phyloP scores from a whole-genome alignment of 306 rosid species.

The Fragaria nilgerrensis region DNA sequence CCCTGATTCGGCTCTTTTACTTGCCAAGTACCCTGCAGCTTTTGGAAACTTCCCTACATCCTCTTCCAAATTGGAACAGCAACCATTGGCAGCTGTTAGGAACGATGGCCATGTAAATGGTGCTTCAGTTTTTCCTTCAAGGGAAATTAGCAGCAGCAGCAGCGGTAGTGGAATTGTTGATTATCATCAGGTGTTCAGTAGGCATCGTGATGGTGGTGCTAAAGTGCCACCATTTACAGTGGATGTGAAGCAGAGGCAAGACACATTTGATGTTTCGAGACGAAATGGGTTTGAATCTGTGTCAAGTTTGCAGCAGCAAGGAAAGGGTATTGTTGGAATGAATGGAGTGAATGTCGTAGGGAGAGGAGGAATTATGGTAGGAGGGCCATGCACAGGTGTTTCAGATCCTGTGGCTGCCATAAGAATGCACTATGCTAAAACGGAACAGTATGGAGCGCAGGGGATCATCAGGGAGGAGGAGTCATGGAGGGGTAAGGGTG shows the following conservation, averaged over 20 bases:
- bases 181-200: slow-evolving; percentile 57
- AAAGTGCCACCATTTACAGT: slow-evolving; percentile 67
- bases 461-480: slow-evolving; percentile 65
- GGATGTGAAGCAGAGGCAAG: slow-evolving; percentile 63
- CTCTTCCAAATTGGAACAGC: slow-evolving; percentile 54
- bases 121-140: slow-evolving; percentile 38
- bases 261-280: slow-evolving; percentile 62
- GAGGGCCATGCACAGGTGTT: slow-evolving; percentile 66
- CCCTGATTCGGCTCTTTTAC: slow-evolving; percentile 74
- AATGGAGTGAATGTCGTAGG: slow-evolving; percentile 76
- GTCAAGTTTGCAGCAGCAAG: slow-evolving; percentile 72
- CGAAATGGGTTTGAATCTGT: slow-evolving; percentile 64
- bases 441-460: slow-evolving; percentile 69
- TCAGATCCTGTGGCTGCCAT: slow-evolving; percentile 93
- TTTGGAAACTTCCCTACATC: slow-evolving; percentile 55
- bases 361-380: slow-evolving; percentile 66
- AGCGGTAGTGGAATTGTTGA: slow-evolving; percentile 50
- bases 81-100: slow-evolving; percentile 44
- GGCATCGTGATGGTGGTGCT: slow-evolving; percentile 50
- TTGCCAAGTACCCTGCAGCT: slow-evolving; percentile 88
- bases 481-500: slow-evolving; percentile 71
- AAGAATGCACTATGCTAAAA: slow-evolving; percentile 75
- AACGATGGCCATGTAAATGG: slow-evolving; percentile 54
- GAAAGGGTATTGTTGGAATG: slow-evolving; percentile 70
- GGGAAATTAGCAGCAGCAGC: slow-evolving; percentile 57